Base-by-base conservation (phyloP, 202 grass and related monocot genomes). In the Hordeum pubiflorum region DNA sequence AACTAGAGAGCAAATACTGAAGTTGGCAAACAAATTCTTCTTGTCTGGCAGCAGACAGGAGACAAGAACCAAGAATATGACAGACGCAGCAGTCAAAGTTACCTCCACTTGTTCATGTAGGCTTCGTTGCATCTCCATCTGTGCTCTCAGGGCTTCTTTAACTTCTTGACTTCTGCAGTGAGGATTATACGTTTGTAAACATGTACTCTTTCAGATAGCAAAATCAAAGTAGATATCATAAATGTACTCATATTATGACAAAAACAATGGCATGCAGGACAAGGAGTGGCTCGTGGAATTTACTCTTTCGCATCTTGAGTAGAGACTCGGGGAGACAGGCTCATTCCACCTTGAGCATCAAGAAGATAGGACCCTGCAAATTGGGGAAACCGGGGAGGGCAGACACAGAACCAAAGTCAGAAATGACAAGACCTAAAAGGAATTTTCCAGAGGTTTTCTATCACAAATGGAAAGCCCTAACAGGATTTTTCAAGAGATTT, bases 61-160 rank as follows among this genome's bases (percentile, higher is more conserved):
- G 44, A 72, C 33, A 15, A 46, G 13, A 14, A n/a, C 48, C 0
- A 52, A 18, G 48, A 54, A 54, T 54, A 54, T 54, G 17, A n/a
- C 3, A 37, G 71, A 70, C 32, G 15, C 63, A 79, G 29, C 11
- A 52, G 8, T 23, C n/a, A 57, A 46, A 79, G 12, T 90, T 93
- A 93, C 96, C 92, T 96, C 92, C 21, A 99, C 96, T 99, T 99
- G 92, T 75, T 99, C 96, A 91, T 96, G 90, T 71, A 99, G 76
- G 85, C 87, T 96, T 74, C 92, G 86, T 81, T 99, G 92, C 77
- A 99, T 85, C 84, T 99, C 96, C 96, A 99, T 96, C 87, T 99
- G 96, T 20, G 83, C 90, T 87, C 92, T 96, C 69, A 99, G 71
- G 48, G 96, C 96, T 80, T 99, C 96, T 80, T 99, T 99, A 32